A percentile compares a stretch with the other conserved stretches of the same genome.
phyloP scores from a whole-genome alignment of 352 stramenopile genomes.

The Stephanocyclus meneghinianus region DNA sequence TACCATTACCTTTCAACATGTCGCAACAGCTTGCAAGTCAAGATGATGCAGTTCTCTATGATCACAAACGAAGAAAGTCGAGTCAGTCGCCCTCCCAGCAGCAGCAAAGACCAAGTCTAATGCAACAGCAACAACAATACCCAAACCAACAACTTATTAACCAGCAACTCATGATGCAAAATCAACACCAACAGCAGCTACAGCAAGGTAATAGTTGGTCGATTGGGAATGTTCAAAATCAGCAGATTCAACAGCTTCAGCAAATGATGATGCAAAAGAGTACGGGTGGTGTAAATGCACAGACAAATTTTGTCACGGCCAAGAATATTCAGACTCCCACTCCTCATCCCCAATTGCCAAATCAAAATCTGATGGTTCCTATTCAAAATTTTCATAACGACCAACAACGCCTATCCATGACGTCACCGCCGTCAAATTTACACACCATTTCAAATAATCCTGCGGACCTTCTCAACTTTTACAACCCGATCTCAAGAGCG shows the following conservation, averaged over 20 bases:
- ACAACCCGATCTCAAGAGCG: neutral
- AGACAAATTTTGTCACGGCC: too few species aligned
- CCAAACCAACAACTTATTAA: too few species aligned
- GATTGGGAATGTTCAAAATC: too few species aligned
- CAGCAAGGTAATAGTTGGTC: too few species aligned
- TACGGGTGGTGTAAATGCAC: too few species aligned
- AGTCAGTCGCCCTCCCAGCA: neutral
- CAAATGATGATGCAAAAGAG: too few species aligned
- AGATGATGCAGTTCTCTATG: neutral
- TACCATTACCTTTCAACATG: neutral
- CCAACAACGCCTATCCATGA: neutral
- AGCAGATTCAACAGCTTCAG: too few species aligned
- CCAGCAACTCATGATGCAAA: too few species aligned
- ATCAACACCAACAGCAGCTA: too few species aligned
- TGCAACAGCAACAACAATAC: neutral
- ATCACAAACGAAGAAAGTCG: neutral
- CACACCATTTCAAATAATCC: neutral
- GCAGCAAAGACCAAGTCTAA: neutral
- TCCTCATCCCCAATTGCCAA: too few species aligned
- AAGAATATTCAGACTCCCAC: too few species aligned
- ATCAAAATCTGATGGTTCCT: too few species aligned
- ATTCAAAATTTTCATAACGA: neutral
- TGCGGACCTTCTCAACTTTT: neutral
- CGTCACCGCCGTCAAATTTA: neutral
- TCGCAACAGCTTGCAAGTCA: neutral